phyloP scores from a whole-genome alignment of 2,329 filamentous ascomycete species.

The Cylindrodendrum hubeiense region DNA sequence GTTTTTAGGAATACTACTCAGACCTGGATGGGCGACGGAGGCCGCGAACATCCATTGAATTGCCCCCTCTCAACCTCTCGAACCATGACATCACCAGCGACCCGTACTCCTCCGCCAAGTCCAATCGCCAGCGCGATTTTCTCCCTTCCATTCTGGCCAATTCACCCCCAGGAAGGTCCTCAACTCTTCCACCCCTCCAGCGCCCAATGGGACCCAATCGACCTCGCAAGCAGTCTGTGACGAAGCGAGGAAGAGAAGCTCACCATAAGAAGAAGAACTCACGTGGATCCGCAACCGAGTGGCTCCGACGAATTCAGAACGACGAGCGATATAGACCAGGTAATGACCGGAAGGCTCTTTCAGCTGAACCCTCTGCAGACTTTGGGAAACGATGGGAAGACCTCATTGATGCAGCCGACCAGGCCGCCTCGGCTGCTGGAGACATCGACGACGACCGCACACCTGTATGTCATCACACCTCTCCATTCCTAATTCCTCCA shows the following conservation, averaged over 20 bases:
- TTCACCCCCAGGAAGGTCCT: conserved; percentile 88
- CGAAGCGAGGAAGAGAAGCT: conserved; percentile 79
- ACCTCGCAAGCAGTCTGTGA: conserved; percentile 87
- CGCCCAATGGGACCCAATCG: conserved; percentile 77
- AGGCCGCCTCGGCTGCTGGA: conserved; percentile 86
- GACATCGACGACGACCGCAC: conserved; percentile 92
- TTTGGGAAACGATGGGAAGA: conserved; percentile 97
- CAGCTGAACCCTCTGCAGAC: conserved; percentile 84
- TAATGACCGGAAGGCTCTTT: conserved; percentile 85
- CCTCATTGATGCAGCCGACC: conserved; percentile 86
- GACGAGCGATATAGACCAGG: conserved; percentile 74
- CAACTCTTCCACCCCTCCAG: conserved; percentile 87
- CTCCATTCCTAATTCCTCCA: conserved; percentile 27
- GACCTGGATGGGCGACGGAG: conserved; percentile 76
- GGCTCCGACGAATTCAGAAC: conserved; percentile 70
- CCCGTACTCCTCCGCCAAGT: conserved; percentile 73
- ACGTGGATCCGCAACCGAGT: conserved; percentile 75
- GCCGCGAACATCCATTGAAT: conserved; percentile 76
- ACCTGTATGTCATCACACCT: conserved; percentile 66
- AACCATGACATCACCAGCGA: conserved; percentile 78
- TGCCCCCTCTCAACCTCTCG: conserved; percentile 75
- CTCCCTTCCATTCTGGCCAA: conserved; percentile 85
- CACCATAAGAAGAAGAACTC: conserved; percentile 88
- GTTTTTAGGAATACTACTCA: conserved; percentile 73
- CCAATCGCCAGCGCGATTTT: conserved; percentile 76